phyloP scores from a whole-genome alignment of 106 monocot genomes.

The Acorus gramineus region DNA sequence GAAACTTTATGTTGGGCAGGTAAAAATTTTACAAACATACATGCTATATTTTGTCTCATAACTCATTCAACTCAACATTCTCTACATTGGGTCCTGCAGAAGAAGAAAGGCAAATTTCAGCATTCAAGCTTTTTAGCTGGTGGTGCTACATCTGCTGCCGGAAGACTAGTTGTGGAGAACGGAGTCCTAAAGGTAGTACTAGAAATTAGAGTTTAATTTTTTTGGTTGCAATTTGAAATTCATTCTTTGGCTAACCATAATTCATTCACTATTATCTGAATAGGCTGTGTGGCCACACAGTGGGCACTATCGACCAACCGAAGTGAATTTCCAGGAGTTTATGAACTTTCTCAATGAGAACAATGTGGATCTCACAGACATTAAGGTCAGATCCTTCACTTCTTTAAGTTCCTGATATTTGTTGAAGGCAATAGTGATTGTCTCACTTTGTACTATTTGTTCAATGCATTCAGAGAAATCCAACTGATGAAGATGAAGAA shows the following conservation, averaged over 20 bases:
- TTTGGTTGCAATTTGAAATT: background rate
- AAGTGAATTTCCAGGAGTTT: slow-evolving; percentile 91
- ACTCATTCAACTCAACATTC: background rate
- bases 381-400: slow-evolving; percentile 36
- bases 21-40: slow-evolving; percentile 3
- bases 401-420: no score
- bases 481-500: slow-evolving; percentile 61
- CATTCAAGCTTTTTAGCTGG: slow-evolving; percentile 86
- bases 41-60: background rate
- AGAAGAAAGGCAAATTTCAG: slow-evolving; percentile 72
- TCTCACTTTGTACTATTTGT: no score
- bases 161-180: slow-evolving; percentile 60
- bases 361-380: slow-evolving; percentile 53
- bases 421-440: no score
- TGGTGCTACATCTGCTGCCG: slow-evolving; percentile 64
- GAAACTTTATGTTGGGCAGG: slow-evolving; percentile 68
- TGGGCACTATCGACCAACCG: slow-evolving; percentile 93
- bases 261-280: background rate
- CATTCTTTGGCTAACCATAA: background rate
- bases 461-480: slow-evolving; percentile 29
- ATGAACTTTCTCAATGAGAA: slow-evolving; percentile 50
- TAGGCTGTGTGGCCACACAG: slow-evolving; percentile 85
- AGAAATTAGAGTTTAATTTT: no score
- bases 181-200: slow-evolving; percentile 45
- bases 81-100: slow-evolving; percentile 25